Conservation (phyloP, 1,139 yeast genomes). For the Debaryomyces psychrophilus region DNA sequence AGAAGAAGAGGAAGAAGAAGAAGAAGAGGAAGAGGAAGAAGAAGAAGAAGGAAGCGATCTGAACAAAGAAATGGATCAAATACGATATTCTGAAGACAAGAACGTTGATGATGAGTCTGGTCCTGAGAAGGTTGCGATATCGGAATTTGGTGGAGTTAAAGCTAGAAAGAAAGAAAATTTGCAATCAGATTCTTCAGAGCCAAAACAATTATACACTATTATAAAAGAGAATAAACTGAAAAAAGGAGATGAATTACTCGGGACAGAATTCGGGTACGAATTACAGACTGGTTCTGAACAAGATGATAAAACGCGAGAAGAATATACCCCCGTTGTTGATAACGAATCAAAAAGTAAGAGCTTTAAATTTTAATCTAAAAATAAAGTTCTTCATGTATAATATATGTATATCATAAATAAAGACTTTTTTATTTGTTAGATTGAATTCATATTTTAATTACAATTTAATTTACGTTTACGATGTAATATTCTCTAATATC, state of each 20-base stretch:
- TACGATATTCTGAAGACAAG: conserved; percentile 12
- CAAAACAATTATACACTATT: conserved; percentile 32
- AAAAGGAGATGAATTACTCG: conserved; percentile 20
- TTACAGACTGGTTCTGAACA: conserved; percentile 13
- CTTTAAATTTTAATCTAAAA: conserved; percentile 15
- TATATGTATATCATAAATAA: background rate
- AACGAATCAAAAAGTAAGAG: conserved; percentile 9
- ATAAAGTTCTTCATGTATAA: background rate
- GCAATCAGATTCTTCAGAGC: conserved; percentile 10
- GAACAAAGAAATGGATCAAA: conserved; percentile 7
- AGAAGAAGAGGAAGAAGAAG: conserved; percentile 23
- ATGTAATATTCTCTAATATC: conserved; percentile 8
- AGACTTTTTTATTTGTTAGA: too few relatives aligned
- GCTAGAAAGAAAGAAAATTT: background rate
- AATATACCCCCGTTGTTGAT: background rate
- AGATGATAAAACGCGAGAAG: conserved; percentile 10
- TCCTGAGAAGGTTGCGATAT: conserved; percentile 18
- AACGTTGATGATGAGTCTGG: conserved; percentile 20
- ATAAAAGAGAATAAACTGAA: conserved; percentile 27
- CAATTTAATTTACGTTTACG: background rate
- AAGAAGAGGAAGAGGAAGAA: conserved; percentile 16
- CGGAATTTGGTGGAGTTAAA: conserved; percentile 19
- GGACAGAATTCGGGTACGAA: conserved; percentile 25
- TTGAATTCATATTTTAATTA: too few relatives aligned
- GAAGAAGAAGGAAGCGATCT: conserved; percentile 10